Conservation (phyloP, 2,329 filamentous ascomycete species). For the Bipolaris bicolor region DNA sequence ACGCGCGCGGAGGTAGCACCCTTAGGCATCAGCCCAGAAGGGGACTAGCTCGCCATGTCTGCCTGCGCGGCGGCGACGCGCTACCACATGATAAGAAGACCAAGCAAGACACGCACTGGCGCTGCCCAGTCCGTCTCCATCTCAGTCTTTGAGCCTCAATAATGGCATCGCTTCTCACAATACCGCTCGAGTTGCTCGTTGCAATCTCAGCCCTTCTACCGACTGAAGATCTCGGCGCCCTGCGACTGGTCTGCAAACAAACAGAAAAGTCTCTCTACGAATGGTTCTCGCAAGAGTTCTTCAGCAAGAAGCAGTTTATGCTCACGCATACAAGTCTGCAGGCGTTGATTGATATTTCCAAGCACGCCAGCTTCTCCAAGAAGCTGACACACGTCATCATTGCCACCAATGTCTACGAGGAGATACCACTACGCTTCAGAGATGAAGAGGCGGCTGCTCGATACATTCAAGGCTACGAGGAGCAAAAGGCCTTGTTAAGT, state of each 20-base stretch:
- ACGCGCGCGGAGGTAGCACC: conserved; percentile 9
- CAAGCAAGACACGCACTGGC: background rate
- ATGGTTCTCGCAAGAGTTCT: conserved; percentile 67
- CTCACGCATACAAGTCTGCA: conserved; percentile 63
- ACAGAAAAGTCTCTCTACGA: conserved; percentile 62
- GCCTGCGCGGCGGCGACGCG: conserved; percentile 25
- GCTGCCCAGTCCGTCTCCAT: background rate
- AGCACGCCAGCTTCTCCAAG: conserved; percentile 46
- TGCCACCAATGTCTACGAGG: conserved; percentile 48
- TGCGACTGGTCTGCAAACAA: conserved; percentile 63
- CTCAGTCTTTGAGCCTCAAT: background rate
- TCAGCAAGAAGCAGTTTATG: conserved; percentile 71
- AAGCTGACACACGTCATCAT: conserved; percentile 60
- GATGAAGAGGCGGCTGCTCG: conserved; percentile 17
- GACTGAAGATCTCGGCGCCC: conserved; percentile 61
- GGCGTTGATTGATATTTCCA: conserved; percentile 54
- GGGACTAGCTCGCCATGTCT: conserved; percentile 16
- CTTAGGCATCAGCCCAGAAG: conserved; percentile 23
- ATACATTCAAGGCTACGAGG: conserved; percentile 30
- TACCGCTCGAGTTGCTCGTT: conserved; percentile 65
- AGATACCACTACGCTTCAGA: conserved; percentile 21
- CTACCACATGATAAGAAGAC: conserved; percentile 21
- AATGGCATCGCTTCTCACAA: conserved; percentile 35
- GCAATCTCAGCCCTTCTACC: conserved; percentile 60
- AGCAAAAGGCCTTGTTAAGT: conserved; percentile 37